These are phyloP conservation scores for Melastoma malabathricum DNA, from an alignment of 345 rosid genomes.

Conservation along the genomic window DNA sequence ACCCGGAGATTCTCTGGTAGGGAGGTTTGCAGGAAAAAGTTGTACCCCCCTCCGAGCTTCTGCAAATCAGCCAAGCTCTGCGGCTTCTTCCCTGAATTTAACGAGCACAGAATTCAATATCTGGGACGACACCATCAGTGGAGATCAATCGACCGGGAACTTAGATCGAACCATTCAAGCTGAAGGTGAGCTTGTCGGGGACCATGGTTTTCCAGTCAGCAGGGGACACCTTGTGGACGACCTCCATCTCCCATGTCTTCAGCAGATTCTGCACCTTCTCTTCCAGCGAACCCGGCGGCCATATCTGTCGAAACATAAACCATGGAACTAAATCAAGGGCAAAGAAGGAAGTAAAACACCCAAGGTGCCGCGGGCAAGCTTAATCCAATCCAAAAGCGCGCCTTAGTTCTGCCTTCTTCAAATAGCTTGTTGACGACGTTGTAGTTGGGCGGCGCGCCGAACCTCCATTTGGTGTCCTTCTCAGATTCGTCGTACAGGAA, in stretches of 20 bases:
- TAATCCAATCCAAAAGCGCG: background rate
- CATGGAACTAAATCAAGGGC: background rate
- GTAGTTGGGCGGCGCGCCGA: constrained; percentile 37
- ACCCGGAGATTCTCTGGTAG: constrained; percentile 28
- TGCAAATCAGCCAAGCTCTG: constrained; percentile 22
- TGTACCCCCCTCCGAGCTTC: constrained; percentile 47
- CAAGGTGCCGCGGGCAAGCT: no score
- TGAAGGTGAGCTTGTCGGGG: constrained; percentile 21
- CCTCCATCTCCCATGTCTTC: constrained; percentile 60
- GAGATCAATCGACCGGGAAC: background rate
- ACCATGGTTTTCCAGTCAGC: constrained; percentile 27
- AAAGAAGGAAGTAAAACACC: no score
- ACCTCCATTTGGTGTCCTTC: constrained; percentile 38
- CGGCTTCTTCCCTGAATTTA: constrained; percentile 25
- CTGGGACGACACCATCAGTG: no score
- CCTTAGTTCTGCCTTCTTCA: constrained; percentile 49
- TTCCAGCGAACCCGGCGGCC: constrained; percentile 49
- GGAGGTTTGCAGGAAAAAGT: constrained; percentile 34
- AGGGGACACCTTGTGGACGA: constrained; percentile 24
- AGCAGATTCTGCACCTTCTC: constrained; percentile 50
- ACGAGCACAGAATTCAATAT: no score
- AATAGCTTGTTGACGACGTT: constrained; percentile 41
- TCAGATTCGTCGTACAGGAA: constrained; percentile 35
- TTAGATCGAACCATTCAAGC: constrained; percentile 27
- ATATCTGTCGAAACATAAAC: constrained; percentile 18